A percentile compares a stretch with the other conserved stretches of the same genome.
Evolutionary conservation across 352 stramenopile genomes (phyloP).

Genomic region (Phytophthora pisi): DNA sequence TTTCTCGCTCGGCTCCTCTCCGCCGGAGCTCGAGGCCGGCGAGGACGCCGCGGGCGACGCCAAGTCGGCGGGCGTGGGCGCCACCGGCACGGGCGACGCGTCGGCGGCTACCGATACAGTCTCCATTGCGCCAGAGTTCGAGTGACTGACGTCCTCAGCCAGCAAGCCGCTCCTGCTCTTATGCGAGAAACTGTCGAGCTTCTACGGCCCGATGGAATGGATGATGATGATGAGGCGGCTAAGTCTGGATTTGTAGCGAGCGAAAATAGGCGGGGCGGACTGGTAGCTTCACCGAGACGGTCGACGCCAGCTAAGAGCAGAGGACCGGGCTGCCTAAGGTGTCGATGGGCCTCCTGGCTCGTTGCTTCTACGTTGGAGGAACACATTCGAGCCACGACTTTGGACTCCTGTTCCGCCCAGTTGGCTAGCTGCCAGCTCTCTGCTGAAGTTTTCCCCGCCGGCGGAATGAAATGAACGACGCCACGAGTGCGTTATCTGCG

Average conservation of each 20-base stretch:
- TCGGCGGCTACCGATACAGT: not conserved
- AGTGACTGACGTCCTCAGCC: not conserved
- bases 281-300: not conserved
- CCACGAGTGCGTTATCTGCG: too few relatives aligned
- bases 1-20: conserved; percentile 36
- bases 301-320: too few relatives aligned
- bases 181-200: conserved; percentile 16
- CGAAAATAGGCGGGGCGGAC: conserved; percentile 30
- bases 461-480: too few relatives aligned
- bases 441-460: too few relatives aligned
- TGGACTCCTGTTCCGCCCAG: not conserved
- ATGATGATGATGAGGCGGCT: conserved; percentile 10
- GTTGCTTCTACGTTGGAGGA: too few relatives aligned
- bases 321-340: too few relatives aligned
- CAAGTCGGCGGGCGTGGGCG: not conserved
- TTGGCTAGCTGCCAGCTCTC: not conserved
- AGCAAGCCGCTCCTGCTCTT: not conserved
- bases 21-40: conserved; percentile 39
- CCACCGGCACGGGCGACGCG: not conserved
- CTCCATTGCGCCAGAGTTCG: not conserved
- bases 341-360: too few relatives aligned
- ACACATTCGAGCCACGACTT: too few relatives aligned
- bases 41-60: conserved; percentile 25
- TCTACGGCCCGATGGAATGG: conserved; percentile 12
- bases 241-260: conserved; percentile 25